Evolutionary conservation across 2,329 filamentous ascomycete species (phyloP), one percentile per base, ranked within the genome.

Genomic region (Apiospora koreana): DNA sequence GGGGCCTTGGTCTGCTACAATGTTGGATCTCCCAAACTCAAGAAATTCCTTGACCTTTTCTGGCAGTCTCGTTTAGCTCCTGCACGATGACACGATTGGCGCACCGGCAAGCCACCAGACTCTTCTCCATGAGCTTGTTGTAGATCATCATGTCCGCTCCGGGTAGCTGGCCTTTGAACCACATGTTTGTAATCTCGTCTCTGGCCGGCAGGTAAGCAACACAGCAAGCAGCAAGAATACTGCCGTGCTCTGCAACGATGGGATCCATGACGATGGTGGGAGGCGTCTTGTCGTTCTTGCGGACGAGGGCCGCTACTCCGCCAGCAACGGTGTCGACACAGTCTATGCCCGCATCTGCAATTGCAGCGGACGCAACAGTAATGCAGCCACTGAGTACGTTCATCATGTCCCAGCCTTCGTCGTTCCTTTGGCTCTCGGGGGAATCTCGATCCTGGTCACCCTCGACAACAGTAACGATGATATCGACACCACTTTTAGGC

Each of bases 401-500:
- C 93, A 98, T 95, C 83, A 93, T 88, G 12, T 94, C 94, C 92
- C 94, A 97, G 18, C 92, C 89, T 72, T 91, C 90, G 71, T 90
- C 87, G 10, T 83, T 85, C 74, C 83, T 85, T 74, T 83, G 81
- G 31, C 83, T 82, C 41, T 83, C 78, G 2, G 82, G 82, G 65
- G 81, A 80, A 79, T 81, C 88, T 79, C 79, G 87, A 82, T 95
- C 92, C 79, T 98, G 94, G 78, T 98, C 96, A 3, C 94, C 95
- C 82, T 99, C 96, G 23, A 99, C 86, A 66, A 99, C 91, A 0
- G 94, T 98, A 66, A 99, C 90, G 23, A 97, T 92, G 50, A 99
- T 91, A 79, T 99, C 96, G n/a, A 97, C 91, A 62, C 94, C 95
- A 80, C 94, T 97, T 85, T 99, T 99, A n/a, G 96, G 96, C 94